Conservation (phyloP, 1,139 yeast genomes). For the Wickerhamomyces sp. region DNA sequence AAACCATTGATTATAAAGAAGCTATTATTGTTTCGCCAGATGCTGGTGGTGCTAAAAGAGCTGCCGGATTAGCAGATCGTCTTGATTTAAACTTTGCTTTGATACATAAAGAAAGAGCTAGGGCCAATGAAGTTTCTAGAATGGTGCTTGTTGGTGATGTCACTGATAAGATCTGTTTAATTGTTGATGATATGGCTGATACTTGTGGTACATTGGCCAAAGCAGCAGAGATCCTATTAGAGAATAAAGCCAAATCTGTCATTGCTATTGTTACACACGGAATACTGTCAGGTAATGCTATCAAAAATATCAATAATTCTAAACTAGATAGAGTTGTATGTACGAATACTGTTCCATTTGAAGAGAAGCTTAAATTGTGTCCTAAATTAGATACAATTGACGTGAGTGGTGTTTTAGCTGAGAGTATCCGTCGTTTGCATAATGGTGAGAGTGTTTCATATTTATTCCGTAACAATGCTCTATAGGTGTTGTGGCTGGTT, state of each 20-base stretch:
- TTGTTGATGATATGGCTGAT: slow-evolving; percentile 98
- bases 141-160: slow-evolving; percentile 99
- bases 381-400: slow-evolving; percentile 80
- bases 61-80: slow-evolving; percentile 91
- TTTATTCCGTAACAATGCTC: slow-evolving; percentile 74
- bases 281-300: slow-evolving; percentile 83
- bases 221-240: slow-evolving; percentile 87
- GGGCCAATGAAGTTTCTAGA: slow-evolving; percentile 89
- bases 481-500: slow-evolving; percentile 26
- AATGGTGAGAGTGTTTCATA: slow-evolving; percentile 96
- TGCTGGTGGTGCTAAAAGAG: slow-evolving; percentile 99
- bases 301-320: slow-evolving; percentile 75
- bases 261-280: slow-evolving; percentile 97
- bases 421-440: slow-evolving; percentile 91
- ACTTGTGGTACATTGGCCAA: slow-evolving; percentile 96
- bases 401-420: slow-evolving; percentile 89
- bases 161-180: slow-evolving; percentile 75
- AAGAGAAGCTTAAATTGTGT: slow-evolving; percentile 65
- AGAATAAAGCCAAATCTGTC: slow-evolving; percentile 77
- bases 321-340: slow-evolving; percentile 79
- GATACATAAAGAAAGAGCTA: slow-evolving; percentile 93
- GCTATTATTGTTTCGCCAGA: slow-evolving; percentile 93
- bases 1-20: slow-evolving; percentile 60
- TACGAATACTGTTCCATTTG: slow-evolving; percentile 92
- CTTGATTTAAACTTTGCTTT: slow-evolving; percentile 91